phyloP scores from a whole-genome alignment of 164 flowering plant species.

The Magnolia kwangsiensis region DNA sequence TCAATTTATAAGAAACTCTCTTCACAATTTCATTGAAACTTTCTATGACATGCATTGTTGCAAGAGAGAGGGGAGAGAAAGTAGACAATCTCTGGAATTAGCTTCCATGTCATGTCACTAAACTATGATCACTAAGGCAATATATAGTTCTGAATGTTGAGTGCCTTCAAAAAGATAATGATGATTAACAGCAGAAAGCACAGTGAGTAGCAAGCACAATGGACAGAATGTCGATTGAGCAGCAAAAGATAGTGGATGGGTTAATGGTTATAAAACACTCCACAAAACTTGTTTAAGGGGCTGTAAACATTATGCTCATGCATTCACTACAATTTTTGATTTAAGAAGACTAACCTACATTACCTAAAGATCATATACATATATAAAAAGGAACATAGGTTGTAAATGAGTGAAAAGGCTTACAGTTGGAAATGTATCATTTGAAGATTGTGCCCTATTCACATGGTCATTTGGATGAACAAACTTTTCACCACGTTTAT shows the following conservation, averaged over 20 bases:
- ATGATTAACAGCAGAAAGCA: neutral
- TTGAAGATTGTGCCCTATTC: conserved; percentile 94
- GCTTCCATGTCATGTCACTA: neutral
- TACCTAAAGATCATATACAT: neutral
- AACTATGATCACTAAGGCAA: neutral
- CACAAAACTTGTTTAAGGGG: neutral
- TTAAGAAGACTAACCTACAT: neutral
- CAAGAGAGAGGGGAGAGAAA: no score
- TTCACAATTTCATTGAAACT: neutral
- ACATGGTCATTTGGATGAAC: conserved; percentile 99
- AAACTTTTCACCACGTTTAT: conserved; percentile 83
- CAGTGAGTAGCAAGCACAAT: neutral
- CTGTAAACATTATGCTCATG: neutral
- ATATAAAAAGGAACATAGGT: neutral
- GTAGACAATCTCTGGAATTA: no score
- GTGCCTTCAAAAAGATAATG: neutral
- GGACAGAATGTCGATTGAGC: neutral
- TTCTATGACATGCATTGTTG: neutral
- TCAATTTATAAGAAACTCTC: neutral
- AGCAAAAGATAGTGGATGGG: neutral
- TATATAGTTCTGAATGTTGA: neutral
- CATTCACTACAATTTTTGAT: neutral
- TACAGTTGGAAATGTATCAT: conserved; percentile 99
- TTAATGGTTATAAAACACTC: neutral
- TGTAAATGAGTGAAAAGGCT: conserved; percentile 20